phyloP scores from a whole-genome alignment of 345 rosid genomes.

The Barbarea vulgaris region DNA sequence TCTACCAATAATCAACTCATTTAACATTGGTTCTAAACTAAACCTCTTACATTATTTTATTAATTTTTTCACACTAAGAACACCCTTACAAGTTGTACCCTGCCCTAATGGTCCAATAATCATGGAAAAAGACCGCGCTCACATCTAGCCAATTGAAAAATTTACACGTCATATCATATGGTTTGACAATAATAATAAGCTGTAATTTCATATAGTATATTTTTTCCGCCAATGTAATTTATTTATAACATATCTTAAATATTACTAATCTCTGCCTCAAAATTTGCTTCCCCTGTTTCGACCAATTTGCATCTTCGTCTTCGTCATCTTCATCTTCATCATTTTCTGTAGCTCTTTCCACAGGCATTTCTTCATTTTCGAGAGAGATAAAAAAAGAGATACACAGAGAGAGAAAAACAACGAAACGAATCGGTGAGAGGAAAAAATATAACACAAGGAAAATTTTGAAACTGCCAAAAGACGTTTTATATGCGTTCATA shows the following conservation, averaged over 20 bases:
- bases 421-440: constrained; percentile 18
- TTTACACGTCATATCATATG: constrained; percentile 29
- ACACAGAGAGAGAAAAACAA: neutral
- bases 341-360: constrained; percentile 22
- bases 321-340: neutral
- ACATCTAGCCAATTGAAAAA: neutral
- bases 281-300: constrained; percentile 36
- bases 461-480: neutral
- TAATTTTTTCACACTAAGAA: too few species aligned
- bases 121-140: constrained; percentile 23
- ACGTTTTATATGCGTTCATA: constrained; percentile 22
- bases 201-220: neutral
- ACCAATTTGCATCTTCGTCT: constrained; percentile 31
- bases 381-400: neutral
- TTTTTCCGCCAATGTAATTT: neutral
- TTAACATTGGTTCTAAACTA: too few species aligned
- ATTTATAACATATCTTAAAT: neutral
- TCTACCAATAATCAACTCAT: too few species aligned
- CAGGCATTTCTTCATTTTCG: constrained; percentile 13
- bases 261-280: constrained; percentile 28
- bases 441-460: neutral
- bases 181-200: neutral
- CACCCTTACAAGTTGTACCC: too few species aligned
- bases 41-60: too few species aligned
- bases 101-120: constrained; percentile 9